Conservation (phyloP, 2,329 filamentous ascomycete species). For the Akanthomyces dipterigenus region DNA sequence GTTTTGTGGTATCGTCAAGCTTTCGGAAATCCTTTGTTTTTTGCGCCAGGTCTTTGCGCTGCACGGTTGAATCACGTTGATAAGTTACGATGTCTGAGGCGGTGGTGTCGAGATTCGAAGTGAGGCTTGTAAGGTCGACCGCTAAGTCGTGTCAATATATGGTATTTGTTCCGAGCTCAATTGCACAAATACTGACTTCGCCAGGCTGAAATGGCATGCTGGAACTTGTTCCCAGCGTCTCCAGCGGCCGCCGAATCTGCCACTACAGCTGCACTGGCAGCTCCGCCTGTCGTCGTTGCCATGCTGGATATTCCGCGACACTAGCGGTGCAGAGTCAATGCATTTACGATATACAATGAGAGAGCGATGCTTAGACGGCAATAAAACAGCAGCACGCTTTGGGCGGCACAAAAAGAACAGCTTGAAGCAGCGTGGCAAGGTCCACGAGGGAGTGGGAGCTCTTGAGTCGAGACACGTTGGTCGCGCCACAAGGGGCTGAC, state of each 20-base stretch:
- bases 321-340: not conserved
- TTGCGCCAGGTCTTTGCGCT: slow-evolving; percentile 94
- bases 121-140: slow-evolving; percentile 77
- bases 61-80: slow-evolving; percentile 90
- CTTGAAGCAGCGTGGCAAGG: not conserved
- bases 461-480: slow-evolving; percentile 2
- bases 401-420: not conserved
- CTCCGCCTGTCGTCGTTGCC: slow-evolving; percentile 21
- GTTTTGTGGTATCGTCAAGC: slow-evolving; percentile 79
- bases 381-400: not conserved
- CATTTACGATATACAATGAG: not conserved
- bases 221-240: slow-evolving; percentile 83
- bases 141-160: slow-evolving; percentile 41
- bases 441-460: not conserved
- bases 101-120: slow-evolving; percentile 80
- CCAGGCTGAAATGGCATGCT: slow-evolving; percentile 93
- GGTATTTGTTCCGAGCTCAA: not conserved
- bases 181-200: slow-evolving; percentile 55
- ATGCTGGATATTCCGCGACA: slow-evolving; percentile 13
- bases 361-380: too few species aligned
- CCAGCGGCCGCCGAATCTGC: slow-evolving; percentile 21
- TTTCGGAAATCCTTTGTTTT: slow-evolving; percentile 98
- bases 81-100: slow-evolving; percentile 93
- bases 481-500: slow-evolving; percentile 12
- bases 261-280: slow-evolving; percentile 22